phyloP scores from a whole-genome alignment of 83 land plant species.

The Thuja plicata region DNA sequence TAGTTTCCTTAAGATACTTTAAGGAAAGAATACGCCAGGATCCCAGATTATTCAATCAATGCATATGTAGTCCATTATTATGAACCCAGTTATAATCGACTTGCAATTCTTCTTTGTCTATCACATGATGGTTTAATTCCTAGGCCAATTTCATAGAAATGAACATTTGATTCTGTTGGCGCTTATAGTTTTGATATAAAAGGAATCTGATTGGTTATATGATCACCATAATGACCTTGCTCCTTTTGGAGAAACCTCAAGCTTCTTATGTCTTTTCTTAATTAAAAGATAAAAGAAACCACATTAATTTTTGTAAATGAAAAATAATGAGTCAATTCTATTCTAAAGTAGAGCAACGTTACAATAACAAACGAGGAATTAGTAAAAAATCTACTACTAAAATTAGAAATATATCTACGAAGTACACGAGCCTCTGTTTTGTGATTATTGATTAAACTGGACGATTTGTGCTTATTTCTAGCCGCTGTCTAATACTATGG shows the following conservation, averaged over 20 bases:
- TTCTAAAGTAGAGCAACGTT: background rate
- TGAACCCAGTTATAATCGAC: background rate
- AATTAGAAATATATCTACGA: background rate
- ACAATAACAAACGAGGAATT: background rate
- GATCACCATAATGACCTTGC: background rate
- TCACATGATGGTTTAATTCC: background rate
- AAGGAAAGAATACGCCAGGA: background rate
- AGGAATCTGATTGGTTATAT: background rate
- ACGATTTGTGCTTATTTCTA: background rate
- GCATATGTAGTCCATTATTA: background rate
- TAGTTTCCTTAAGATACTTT: background rate
- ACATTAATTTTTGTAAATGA: background rate
- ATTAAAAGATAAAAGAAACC: background rate
- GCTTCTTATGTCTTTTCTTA: background rate
- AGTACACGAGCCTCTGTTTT: background rate
- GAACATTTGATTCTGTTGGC: background rate
- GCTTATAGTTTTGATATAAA: background rate
- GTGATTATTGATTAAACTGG: background rate
- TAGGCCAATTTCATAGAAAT: background rate
- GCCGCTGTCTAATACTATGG: background rate
- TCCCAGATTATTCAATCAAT: background rate
- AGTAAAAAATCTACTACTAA: background rate
- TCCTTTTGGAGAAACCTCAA: background rate
- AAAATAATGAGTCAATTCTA: background rate
- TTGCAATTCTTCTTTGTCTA: background rate